Base-by-base conservation (phyloP, 2,329 filamentous ascomycete genomes). In the Colletotrichum godetiae region DNA sequence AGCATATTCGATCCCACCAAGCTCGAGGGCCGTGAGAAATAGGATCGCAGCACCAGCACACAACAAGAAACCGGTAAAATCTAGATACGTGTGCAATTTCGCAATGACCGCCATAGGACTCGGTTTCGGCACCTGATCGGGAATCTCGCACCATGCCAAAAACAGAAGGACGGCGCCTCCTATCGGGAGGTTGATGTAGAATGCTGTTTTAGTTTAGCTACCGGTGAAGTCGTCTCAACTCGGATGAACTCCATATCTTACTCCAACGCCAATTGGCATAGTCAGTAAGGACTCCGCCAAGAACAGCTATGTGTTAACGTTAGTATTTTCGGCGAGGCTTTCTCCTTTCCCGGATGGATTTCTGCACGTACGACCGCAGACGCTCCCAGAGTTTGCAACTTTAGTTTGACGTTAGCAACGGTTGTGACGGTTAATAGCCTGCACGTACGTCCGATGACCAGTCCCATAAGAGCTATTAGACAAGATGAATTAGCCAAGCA, bases 261-360 rank as follows among this genome's bases (percentile, higher is more conserved):
- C 81, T 82, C 84, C 84, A 86, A 42, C 85, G 78, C 85, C 85
- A 87, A 0, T 80, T 81, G 0, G 78, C 72, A 63, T 81, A 80
- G 4, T 79, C 75, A 0, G 82, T 84, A 8, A 85, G 81, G 15
- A 79, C 77, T 72, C 86, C 84, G 31, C 86, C 86, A 19, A 88
- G 76, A 12, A 90, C 75, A 37, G 82, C 82, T 49, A n/a, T 49
- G 19, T 49, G 19, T 22, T 22, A 49, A 49, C 15, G 42, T 49
- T 22, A 49, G 42, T 49, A 49, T 49, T 49, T 0, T 81, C 82
- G 37, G 82, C 76, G 52, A 83, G 79, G 46, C 86, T 77, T 1
- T 86, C 86, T 13, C 89, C 76, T 11, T 13, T 12, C 15, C 8
- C 2, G 13, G 19, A 27, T 5, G 1, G 13, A 13, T 49, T 49